phyloP scores from a whole-genome alignment of 2,329 filamentous ascomycete species.

The Diaporthe nobilis region DNA sequence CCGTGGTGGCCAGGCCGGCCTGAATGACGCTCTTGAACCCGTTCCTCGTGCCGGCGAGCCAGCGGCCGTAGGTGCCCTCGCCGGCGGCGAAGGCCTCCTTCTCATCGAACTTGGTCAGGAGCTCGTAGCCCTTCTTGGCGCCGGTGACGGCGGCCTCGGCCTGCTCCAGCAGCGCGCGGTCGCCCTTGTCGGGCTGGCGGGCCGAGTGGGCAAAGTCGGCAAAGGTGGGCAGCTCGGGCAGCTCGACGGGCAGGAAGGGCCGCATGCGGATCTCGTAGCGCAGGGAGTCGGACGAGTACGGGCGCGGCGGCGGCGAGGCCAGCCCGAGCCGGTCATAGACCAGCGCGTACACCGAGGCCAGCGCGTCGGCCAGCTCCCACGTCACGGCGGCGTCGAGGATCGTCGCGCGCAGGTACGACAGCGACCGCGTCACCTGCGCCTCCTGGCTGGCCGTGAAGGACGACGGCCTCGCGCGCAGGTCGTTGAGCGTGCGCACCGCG shows the following conservation, averaged over 20 bases:
- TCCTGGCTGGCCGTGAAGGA: slow-evolving; percentile 53
- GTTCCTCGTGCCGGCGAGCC: slow-evolving; percentile 71
- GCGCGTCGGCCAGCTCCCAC: slow-evolving; percentile 67
- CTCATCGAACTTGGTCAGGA: slow-evolving; percentile 65
- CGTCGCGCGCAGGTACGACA: slow-evolving; percentile 70
- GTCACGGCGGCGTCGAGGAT: slow-evolving; percentile 77
- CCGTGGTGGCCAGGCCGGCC: slow-evolving; percentile 74
- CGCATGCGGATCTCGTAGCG: slow-evolving; percentile 91
- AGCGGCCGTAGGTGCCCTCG: slow-evolving; percentile 71
- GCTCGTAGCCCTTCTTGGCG: slow-evolving; percentile 70
- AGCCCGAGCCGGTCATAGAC: slow-evolving; percentile 69
- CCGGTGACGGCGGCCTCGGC: slow-evolving; percentile 62
- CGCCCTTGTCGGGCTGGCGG: slow-evolving; percentile 55
- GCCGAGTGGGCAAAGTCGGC: slow-evolving; percentile 69
- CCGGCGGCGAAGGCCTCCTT: slow-evolving; percentile 64
- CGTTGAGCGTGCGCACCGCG: slow-evolving; percentile 59
- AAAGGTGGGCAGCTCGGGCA: slow-evolving; percentile 77
- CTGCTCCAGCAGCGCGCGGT: slow-evolving; percentile 58
- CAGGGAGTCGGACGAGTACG: slow-evolving; percentile 77
- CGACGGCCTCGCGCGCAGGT: slow-evolving; percentile 47
- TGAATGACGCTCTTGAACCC: slow-evolving; percentile 80
- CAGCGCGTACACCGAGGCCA: slow-evolving; percentile 75
- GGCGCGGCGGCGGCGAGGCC: slow-evolving; percentile 65
- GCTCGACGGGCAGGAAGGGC: slow-evolving; percentile 78
- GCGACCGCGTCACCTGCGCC: slow-evolving; percentile 61